Evolutionary conservation across 371 early-diverging fungal genomes (phyloP).

Genomic region (Mucor velutinosus): DNA sequence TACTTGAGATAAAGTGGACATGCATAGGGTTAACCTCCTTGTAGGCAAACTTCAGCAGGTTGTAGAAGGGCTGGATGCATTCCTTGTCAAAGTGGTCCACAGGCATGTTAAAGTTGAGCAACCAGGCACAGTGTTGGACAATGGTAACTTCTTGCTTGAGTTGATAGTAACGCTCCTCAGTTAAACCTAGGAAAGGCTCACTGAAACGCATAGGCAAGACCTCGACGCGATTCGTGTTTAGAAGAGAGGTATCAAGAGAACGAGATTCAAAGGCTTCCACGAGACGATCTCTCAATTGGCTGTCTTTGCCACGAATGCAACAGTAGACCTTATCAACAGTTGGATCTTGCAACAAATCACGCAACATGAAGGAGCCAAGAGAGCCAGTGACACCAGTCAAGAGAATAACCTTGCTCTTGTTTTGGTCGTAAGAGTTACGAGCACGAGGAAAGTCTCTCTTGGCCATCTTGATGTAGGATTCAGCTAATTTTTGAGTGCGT

Average conservation of each 20-base stretch:
- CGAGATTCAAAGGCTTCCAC: conserved; percentile 24
- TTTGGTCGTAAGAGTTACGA: not conserved
- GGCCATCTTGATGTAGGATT: conserved; percentile 24
- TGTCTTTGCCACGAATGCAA: conserved; percentile 26
- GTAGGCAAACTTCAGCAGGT: conserved; percentile 37
- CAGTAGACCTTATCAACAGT: conserved; percentile 31
- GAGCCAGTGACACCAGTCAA: conserved; percentile 49
- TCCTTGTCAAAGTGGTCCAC: conserved; percentile 34
- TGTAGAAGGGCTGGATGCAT: conserved; percentile 32
- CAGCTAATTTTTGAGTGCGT: conserved; percentile 8
- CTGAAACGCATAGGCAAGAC: conserved; percentile 15
- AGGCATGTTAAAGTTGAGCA: conserved; percentile 36
- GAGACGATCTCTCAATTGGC: conserved; percentile 19
- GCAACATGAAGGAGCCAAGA: conserved; percentile 40
- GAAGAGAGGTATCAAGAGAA: conserved; percentile 18
- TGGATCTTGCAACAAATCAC: conserved; percentile 20
- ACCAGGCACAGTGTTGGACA: conserved; percentile 38
- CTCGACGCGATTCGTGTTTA: conserved; percentile 7
- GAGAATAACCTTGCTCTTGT: conserved; percentile 22
- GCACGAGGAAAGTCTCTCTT: conserved; percentile 10
- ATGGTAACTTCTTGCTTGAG: conserved; percentile 31
- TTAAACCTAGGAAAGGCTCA: conserved; percentile 26
- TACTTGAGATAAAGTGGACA: conserved; percentile 34
- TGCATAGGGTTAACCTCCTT: conserved; percentile 26
- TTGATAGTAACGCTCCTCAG: conserved; percentile 14